phyloP scores from a whole-genome alignment of 495 filamentous ascomycete genomes.

The Aspergillus sparsus region DNA sequence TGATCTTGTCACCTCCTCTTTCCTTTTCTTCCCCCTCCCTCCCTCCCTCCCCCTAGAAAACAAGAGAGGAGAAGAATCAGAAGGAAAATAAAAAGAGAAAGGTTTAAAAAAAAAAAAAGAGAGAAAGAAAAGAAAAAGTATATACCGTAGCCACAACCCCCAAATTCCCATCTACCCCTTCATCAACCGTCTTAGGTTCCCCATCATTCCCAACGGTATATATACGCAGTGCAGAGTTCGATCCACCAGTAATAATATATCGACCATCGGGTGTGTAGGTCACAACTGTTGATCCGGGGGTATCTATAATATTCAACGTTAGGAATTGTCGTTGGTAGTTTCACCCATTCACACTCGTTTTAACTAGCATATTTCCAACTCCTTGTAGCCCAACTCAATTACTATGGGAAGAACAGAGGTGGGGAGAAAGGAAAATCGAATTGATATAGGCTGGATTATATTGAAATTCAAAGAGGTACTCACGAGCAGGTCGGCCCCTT shows the following conservation, averaged over 20 bases:
- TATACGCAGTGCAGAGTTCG: constrained; percentile 85
- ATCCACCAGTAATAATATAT: constrained; percentile 78
- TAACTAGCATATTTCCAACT: too few species aligned
- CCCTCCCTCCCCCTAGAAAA: too few species aligned
- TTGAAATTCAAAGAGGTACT: constrained; percentile 21
- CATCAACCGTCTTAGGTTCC: constrained; percentile 87
- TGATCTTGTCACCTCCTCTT: not conserved
- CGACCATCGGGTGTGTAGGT: constrained; percentile 70
- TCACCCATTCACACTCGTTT: too few species aligned
- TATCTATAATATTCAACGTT: constrained; percentile 47
- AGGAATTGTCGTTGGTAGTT: too few species aligned
- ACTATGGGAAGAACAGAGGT: too few species aligned
- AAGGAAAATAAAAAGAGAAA: too few species aligned
- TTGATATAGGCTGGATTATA: not conserved
- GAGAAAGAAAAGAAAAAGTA: constrained; percentile 2
- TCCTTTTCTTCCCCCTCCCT: too few species aligned
- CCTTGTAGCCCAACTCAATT: too few species aligned
- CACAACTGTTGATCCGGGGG: constrained; percentile 65
- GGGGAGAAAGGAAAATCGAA: too few species aligned
- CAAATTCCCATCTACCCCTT: constrained; percentile 77
- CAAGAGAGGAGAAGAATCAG: too few species aligned
- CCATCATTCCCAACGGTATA: constrained; percentile 89
- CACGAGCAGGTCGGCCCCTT: constrained; percentile 49
- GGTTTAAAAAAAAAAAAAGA: not conserved
- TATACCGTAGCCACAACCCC: constrained; percentile 71